phyloP scores from a whole-genome alignment of 352 stramenopile genomes.

The Thalassiosira ordinaria region DNA sequence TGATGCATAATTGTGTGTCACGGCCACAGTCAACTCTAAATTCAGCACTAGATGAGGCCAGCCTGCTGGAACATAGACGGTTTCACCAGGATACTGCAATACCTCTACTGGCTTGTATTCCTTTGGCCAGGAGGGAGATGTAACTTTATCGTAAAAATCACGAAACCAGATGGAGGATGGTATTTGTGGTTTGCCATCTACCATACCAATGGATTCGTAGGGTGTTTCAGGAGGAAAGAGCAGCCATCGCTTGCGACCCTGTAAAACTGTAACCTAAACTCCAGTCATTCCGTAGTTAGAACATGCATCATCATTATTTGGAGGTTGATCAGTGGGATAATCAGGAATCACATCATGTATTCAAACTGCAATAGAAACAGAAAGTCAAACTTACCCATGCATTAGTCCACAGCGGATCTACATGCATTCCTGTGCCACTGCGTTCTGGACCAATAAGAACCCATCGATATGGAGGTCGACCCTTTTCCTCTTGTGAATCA shows the following conservation, averaged over 20 bases:
- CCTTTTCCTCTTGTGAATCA: background rate
- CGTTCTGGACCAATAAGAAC: slow-evolving; percentile 84
- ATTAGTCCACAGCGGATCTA: slow-evolving; percentile 94
- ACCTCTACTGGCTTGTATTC: slow-evolving; percentile 64
- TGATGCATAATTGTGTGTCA: slow-evolving; percentile 87
- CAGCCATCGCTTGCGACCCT: slow-evolving; percentile 94
- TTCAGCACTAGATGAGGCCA: slow-evolving; percentile 87
- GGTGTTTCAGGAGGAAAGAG: slow-evolving; percentile 91
- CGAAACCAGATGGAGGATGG: slow-evolving; percentile 79
- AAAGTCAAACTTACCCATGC: no score
- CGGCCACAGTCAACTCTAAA: slow-evolving; percentile 78
- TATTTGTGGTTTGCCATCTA: slow-evolving; percentile 69
- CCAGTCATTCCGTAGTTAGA: no score
- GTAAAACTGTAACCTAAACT: slow-evolving; percentile 92
- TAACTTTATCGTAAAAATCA: slow-evolving; percentile 71
- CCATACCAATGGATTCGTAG: slow-evolving; percentile 66
- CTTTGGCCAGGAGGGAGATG: slow-evolving; percentile 48
- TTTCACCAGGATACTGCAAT: slow-evolving; percentile 83
- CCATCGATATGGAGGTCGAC: slow-evolving; percentile 86
- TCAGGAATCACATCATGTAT: background rate
- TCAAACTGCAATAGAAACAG: no score
- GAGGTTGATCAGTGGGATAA: no score
- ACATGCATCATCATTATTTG: no score
- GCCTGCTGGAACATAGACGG: slow-evolving; percentile 82
- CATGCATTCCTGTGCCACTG: slow-evolving; percentile 88